These are phyloP conservation scores for Myxozyma vanderwaltii DNA, from an alignment of 805 yeast genomes.

Conservation along the genomic window DNA sequence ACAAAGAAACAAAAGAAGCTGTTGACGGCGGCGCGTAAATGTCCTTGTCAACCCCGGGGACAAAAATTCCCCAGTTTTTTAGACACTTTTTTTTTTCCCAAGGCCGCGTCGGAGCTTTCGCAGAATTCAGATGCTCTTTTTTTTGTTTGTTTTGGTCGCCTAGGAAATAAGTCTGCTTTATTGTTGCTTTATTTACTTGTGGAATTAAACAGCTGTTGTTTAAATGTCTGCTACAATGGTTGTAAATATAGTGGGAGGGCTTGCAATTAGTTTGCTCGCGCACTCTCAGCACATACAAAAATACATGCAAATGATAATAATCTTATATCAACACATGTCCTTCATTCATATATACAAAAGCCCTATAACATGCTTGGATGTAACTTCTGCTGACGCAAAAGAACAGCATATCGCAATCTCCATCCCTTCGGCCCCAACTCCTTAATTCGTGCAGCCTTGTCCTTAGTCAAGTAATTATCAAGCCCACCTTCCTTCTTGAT, in stretches of 20 bases:
- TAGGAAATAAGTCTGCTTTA: no score
- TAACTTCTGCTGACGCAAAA: constrained; percentile 40
- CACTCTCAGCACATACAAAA: no score
- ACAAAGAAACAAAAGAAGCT: neutral
- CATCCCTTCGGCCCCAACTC: constrained; percentile 93
- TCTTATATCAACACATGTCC: neutral
- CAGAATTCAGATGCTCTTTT: neutral
- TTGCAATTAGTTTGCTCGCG: no score
- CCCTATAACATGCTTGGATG: constrained; percentile 1
- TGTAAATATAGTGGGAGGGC: no score
- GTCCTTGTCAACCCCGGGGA: no score
- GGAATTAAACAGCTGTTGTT: no score
- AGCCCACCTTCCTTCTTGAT: constrained; percentile 93
- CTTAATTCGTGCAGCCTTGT: constrained; percentile 84
- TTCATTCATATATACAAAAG: neutral
- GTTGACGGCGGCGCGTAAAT: no score
- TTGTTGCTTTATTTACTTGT: no score
- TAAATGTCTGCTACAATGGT: no score
- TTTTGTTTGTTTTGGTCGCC: no score
- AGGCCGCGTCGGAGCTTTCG: constrained; percentile 7
- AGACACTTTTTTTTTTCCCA: neutral
- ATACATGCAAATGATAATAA: no score
- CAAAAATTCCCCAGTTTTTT: constrained; percentile 7
- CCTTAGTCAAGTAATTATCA: constrained; percentile 84
- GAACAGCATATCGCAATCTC: constrained; percentile 77